Percentiles rank a stretch among this genome's conserved stretches.
Evolutionary conservation across 2,329 filamentous ascomycete genomes (phyloP).

Genomic region (Fusarium compactum): DNA sequence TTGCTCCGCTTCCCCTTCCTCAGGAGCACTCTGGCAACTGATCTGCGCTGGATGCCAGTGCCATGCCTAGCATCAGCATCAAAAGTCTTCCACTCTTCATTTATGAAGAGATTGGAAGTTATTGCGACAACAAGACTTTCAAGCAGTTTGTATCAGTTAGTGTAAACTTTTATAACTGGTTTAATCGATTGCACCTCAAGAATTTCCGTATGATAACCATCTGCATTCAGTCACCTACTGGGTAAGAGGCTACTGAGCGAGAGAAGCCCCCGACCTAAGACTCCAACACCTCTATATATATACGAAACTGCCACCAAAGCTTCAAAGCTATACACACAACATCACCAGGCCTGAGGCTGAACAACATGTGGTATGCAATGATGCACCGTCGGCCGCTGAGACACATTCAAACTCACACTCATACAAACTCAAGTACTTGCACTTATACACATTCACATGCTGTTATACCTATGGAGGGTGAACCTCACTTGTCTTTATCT

Average conservation of each 20-base stretch:
- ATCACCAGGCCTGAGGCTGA: neutral
- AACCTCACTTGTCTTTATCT: neutral
- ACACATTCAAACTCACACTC: neutral
- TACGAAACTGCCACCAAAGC: neutral
- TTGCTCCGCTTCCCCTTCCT: neutral
- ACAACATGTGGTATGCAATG: neutral
- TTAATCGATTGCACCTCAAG: neutral
- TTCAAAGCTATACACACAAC: neutral
- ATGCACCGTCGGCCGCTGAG: neutral
- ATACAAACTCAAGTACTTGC: neutral
- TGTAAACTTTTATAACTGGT: neutral
- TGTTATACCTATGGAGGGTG: no score
- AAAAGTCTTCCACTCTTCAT: neutral
- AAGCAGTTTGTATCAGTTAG: accelerated
- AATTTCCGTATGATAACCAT: neutral
- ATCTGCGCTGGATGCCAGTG: neutral
- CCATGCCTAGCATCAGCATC: neutral
- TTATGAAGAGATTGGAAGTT: no score
- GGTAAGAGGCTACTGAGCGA: neutral
- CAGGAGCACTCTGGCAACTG: neutral
- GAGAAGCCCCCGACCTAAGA: neutral
- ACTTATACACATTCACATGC: no score
- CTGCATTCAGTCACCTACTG: neutral
- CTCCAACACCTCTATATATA: neutral
- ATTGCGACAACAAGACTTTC: neutral